Evolutionary conservation across 2,329 filamentous ascomycete genomes (phyloP), one percentile per base, ranked within the genome.

Genomic region (Venturiaceae sp.): DNA sequence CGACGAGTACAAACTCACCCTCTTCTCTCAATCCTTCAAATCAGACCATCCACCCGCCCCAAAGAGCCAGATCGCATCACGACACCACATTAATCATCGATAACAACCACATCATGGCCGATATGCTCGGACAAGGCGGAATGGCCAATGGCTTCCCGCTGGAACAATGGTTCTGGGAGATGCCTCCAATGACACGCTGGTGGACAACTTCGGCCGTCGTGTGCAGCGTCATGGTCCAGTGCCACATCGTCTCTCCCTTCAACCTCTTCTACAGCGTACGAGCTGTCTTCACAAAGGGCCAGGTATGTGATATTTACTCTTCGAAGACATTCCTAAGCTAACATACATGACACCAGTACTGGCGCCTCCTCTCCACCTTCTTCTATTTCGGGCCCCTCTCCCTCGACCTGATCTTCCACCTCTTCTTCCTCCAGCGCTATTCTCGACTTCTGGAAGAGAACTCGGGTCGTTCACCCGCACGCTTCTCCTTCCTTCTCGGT

Each of bases 81-180:
- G 30, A 50, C 34, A 14, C 44, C 44, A 30, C 16, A 30, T 26
- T 16, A 30, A n/a, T n/a, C 44, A 23, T 50, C 44, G 23, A 50
- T 26, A 50, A 30, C 34, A 11, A 23, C n/a, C 13, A n/a, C 61
- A 69, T 30, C 61, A 78, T 79, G 76, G 76, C 77, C 52, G 75
- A 75, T 39, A 72, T 74, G 63, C 63, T 75, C 55, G 70, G 74
- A 58, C 30, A 32, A 36, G 74, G 74, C 59, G 72, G 70, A 60
- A 66, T 76, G 60, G 76, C 76, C 62, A 77, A 78, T 58, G 80
- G 82, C 62, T 79, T 96, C 68, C 94, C 92, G 44, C 81, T 99
- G 7, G 94, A 97, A 74, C 87, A 92, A 65, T 99, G 94, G 94
- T 97, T 96, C 74, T 96, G 90, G 81, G 94, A 99, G 73, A 96